Conservation (phyloP, 176 grass and related monocot genomes). For the Thalia dealbata region DNA sequence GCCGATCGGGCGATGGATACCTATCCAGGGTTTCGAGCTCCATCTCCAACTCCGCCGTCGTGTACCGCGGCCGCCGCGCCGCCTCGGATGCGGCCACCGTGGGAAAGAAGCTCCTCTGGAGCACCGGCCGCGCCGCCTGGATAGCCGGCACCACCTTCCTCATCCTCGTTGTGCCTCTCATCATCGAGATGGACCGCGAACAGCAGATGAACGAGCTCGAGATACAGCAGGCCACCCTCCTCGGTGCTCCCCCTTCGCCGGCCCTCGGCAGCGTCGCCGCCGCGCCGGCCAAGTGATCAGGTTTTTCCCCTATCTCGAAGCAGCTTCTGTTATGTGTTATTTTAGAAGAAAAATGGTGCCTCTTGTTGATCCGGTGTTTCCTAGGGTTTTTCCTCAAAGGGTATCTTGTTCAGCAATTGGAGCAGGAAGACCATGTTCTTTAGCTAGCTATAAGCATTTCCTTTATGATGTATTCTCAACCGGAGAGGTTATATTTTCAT, state of each 20-base stretch:
- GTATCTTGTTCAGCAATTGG: too few relatives aligned
- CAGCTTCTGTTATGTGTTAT: neutral
- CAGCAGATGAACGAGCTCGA: slow-evolving; percentile 20
- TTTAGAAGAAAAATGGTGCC: neutral
- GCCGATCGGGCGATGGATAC: neutral
- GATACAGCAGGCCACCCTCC: slow-evolving; percentile 16
- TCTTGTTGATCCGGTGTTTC: neutral
- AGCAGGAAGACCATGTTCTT: neutral
- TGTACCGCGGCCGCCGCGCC: neutral
- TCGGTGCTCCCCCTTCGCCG: neutral
- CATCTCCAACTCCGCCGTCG: neutral
- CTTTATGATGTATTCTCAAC: neutral
- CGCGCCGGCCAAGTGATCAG: neutral
- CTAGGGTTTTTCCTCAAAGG: neutral
- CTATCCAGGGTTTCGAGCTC: neutral
- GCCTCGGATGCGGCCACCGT: slow-evolving; percentile 8
- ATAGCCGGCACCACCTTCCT: slow-evolving; percentile 7
- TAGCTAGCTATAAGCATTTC: neutral
- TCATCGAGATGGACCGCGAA: slow-evolving; percentile 19
- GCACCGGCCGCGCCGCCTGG: slow-evolving; percentile 1
- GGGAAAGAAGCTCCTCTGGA: slow-evolving; percentile 7
- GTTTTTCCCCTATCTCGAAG: neutral
- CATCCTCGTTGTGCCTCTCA: slow-evolving; percentile 6
- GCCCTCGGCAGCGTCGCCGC: too few relatives aligned
- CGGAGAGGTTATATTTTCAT: neutral